Evolutionary conservation across 2,329 filamentous ascomycete genomes (phyloP).

Genomic region (Aurifilum marmelostoma): DNA sequence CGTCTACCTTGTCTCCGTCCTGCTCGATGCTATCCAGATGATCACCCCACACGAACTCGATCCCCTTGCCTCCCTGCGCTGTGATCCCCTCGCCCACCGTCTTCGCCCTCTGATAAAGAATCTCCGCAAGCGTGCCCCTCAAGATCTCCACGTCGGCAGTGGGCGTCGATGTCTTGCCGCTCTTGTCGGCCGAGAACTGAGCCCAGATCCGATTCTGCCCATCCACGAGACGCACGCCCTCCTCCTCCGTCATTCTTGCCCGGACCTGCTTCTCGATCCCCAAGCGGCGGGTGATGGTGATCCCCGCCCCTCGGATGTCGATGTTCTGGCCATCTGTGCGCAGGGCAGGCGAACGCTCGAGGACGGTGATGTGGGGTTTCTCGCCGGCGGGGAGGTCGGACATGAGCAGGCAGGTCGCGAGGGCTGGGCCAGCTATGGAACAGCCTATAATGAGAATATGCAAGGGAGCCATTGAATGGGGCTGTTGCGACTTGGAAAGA

Average conservation of each 20-base stretch:
- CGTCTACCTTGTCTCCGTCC: slow-evolving; percentile 35
- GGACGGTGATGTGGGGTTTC: slow-evolving; percentile 42
- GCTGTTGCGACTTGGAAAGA: no score
- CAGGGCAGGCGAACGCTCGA: slow-evolving; percentile 45
- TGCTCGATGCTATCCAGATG: slow-evolving; percentile 24
- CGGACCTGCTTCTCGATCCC: slow-evolving; percentile 43
- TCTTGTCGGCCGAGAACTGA: slow-evolving; percentile 36
- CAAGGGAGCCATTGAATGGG: slow-evolving; percentile 34
- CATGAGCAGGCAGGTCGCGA: slow-evolving; percentile 48
- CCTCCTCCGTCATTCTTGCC: slow-evolving; percentile 42
- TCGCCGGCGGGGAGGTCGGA: slow-evolving; percentile 31
- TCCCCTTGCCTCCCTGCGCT: slow-evolving; percentile 31
- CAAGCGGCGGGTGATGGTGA: slow-evolving; percentile 45
- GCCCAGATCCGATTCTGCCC: slow-evolving; percentile 34
- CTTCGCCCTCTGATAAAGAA: slow-evolving; percentile 35
- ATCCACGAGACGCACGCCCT: slow-evolving; percentile 45
- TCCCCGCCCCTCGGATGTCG: slow-evolving; percentile 47
- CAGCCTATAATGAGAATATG: slow-evolving; percentile 44
- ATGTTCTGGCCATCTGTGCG: slow-evolving; percentile 47
- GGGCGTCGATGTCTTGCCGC: slow-evolving; percentile 38
- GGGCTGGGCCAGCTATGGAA: slow-evolving; percentile 44
- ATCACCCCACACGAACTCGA: slow-evolving; percentile 39
- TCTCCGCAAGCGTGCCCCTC: slow-evolving; percentile 39
- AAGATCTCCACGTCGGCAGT: slow-evolving; percentile 44
- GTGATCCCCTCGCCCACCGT: slow-evolving; percentile 17